Evolutionary conservation across 345 rosid genomes (phyloP), one percentile per base, ranked within the genome.

Genomic region (Durio zibethinus): DNA sequence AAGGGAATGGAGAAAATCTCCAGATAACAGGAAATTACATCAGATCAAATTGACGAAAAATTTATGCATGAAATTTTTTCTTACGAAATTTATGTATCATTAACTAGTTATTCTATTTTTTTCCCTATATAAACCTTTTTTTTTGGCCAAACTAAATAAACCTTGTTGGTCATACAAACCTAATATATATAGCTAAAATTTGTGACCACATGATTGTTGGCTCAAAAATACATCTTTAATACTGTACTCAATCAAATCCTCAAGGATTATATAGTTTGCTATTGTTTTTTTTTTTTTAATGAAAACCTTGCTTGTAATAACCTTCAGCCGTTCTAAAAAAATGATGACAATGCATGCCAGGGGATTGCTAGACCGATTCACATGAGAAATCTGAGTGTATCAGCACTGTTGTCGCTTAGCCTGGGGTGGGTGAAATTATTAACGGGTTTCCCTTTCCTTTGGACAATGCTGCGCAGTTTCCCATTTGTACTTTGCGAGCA

Each of bases 401-500:
- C 66, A 29, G 40, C 66, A 61, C 66, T 14, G 27, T 31, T 5
- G 66, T 65, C 70, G 47, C n/a, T 18, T 63, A 14, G 68, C 68
- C 21, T 10, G 67, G 10, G n/a, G 11, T 1, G 27, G 45, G 69
- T 45, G 14, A 4, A 72, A 53, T 31, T 50, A 31, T 35, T 33
- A 29, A n/a, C 29, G 14, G 12, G 45, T 72, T 72, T 66, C 52
- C 2, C 59, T 20, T 31, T 52, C 16, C 31, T 52, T 71, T 20
- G 18, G 25, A 29, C 25, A 50, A 52, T 16, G 14, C 11, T 14
- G 8, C 38, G 10, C 43, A 50, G 59, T 33, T 72, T 72, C 45
- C 76, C n/a, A 54, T 54, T n/a, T 73, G 50, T 54, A 54, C 35
- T 73, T 73, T 54, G 15, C 50, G 64, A 56, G 65, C 64, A 73